phyloP scores from a whole-genome alignment of 2,329 filamentous ascomycete species.

The Colletotrichum lupini region DNA sequence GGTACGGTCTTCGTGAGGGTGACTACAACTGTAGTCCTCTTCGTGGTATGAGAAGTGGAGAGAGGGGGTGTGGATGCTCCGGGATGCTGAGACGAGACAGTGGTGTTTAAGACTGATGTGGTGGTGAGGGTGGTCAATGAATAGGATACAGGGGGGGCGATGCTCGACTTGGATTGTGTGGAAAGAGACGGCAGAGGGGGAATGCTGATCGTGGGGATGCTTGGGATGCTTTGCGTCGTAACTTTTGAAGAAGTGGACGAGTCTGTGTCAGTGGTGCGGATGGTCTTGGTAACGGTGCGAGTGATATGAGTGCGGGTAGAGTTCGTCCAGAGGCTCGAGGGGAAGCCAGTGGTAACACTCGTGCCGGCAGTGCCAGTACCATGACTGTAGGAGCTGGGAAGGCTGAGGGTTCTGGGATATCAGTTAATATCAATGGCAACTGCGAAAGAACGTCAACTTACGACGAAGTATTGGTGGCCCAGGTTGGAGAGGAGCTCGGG shows the following conservation, averaged over 20 bases:
- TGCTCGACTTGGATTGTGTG: background rate
- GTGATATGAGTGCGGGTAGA: background rate
- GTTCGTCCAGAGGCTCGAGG: conserved; percentile 22
- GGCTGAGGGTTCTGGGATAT: background rate
- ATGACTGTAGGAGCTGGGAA: background rate
- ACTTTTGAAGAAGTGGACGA: background rate
- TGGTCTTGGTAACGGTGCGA: background rate
- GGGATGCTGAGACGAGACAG: conserved; percentile 17
- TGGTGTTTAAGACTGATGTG: conserved; percentile 9
- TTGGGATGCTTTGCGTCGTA: conserved; percentile 15
- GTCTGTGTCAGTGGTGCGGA: background rate
- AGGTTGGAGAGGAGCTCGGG: conserved; percentile 1
- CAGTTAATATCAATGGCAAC: background rate
- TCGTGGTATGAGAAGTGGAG: conserved; percentile 1
- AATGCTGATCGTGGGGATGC: background rate
- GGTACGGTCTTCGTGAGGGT: conserved; percentile 15
- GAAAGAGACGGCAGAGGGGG: background rate
- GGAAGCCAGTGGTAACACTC: background rate
- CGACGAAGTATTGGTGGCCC: conserved; percentile 11
- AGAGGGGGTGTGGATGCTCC: background rate
- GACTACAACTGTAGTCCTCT: conserved; percentile 21
- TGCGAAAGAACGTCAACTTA: background rate
- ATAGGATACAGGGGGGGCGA: background rate
- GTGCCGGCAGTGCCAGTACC: conserved; percentile 1
- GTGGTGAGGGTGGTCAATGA: conserved; percentile 25